A percentile compares a stretch with the other conserved stretches of the same genome.
These are phyloP conservation scores for Ophiostoma fasciatum DNA, from an alignment of 2,329 filamentous ascomycete genomes.

Conservation along the genomic window DNA sequence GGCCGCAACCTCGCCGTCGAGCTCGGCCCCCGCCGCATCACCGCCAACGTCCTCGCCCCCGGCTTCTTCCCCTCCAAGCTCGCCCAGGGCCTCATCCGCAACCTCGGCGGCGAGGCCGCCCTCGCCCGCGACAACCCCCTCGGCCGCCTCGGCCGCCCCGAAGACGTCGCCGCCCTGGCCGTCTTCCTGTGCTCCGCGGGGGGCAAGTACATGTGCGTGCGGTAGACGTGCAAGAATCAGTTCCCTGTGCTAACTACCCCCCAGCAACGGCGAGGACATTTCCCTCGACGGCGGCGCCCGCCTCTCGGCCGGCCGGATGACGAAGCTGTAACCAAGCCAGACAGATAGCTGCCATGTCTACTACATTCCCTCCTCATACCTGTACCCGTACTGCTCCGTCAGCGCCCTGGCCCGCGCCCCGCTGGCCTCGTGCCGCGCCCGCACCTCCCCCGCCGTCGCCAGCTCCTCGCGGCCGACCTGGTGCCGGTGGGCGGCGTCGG, in stretches of 20 bases:
- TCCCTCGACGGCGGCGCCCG: constrained; percentile 20
- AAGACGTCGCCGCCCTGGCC: constrained; percentile 45
- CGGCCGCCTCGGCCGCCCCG: constrained; percentile 36
- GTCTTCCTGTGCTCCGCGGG: constrained; percentile 41
- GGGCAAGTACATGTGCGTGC: constrained; percentile 32
- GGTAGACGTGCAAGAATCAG: too few species aligned
- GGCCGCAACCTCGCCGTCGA: constrained; percentile 49
- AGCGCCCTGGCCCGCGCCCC: constrained; percentile 49
- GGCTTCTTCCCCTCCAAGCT: constrained; percentile 56
- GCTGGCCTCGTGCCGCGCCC: constrained; percentile 48
- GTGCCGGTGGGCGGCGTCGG: constrained; percentile 83
- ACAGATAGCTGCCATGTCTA: background rate
- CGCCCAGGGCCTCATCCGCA: constrained; percentile 47
- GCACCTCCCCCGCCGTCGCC: constrained; percentile 45
- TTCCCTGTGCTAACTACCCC: background rate
- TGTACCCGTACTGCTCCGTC: constrained; percentile 41
- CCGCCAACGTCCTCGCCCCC: constrained; percentile 50
- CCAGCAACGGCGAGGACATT: constrained; percentile 23
- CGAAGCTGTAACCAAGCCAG: constrained; percentile 17
- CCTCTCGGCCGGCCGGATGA: constrained; percentile 16
- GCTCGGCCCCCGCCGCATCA: constrained; percentile 47
- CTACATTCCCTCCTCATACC: constrained; percentile 10
- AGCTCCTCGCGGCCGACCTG: constrained; percentile 74
- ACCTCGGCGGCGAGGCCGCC: constrained; percentile 39
- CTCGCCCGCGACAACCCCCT: constrained; percentile 37